phyloP scores from a whole-genome alignment of 495 filamentous ascomycete species.

The Wilcoxina mikolae region DNA sequence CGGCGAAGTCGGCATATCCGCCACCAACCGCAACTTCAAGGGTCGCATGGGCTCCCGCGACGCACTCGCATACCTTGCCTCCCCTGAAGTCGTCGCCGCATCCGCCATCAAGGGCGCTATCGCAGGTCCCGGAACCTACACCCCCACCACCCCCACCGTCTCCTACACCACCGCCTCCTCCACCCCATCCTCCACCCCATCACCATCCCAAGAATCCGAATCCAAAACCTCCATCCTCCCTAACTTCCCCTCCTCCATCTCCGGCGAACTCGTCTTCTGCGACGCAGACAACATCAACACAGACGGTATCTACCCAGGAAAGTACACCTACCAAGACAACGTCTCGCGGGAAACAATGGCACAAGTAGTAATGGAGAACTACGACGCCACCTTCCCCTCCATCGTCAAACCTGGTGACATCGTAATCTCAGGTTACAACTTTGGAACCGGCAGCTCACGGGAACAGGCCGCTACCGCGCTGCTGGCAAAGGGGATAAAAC shows the following conservation, averaged over 20 bases:
- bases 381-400: slow-evolving; percentile 52
- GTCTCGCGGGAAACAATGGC: slow-evolving; percentile 66
- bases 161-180: slow-evolving; percentile 2
- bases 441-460: slow-evolving; percentile 66
- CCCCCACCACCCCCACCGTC: slow-evolving; percentile 12
- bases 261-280: slow-evolving; percentile 56
- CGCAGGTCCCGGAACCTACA: slow-evolving; percentile 65
- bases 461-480: slow-evolving; percentile 88
- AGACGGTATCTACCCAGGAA: slow-evolving; percentile 76
- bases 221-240: slow-evolving; percentile 47
- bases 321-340: slow-evolving; percentile 82
- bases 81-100: slow-evolving; percentile 83
- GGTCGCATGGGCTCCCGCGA: slow-evolving; percentile 76
- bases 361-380: slow-evolving; percentile 82
- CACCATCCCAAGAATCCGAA: slow-evolving; percentile 25
- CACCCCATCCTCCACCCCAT: slow-evolving; percentile 9
- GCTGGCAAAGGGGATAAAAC: slow-evolving; percentile 65
- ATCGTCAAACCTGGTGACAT: slow-evolving; percentile 56
- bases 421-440: slow-evolving; percentile 78
- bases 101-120: slow-evolving; percentile 68
- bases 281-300: slow-evolving; percentile 64
- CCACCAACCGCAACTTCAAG: slow-evolving; percentile 86
- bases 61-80: slow-evolving; percentile 76
- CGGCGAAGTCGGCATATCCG: slow-evolving; percentile 79
- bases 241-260: slow-evolving; percentile 51